A percentile compares a stretch with the other conserved stretches of the same genome.
phyloP scores from a whole-genome alignment of 2,329 filamentous ascomycete species.

The Niveomyces coronatus region DNA sequence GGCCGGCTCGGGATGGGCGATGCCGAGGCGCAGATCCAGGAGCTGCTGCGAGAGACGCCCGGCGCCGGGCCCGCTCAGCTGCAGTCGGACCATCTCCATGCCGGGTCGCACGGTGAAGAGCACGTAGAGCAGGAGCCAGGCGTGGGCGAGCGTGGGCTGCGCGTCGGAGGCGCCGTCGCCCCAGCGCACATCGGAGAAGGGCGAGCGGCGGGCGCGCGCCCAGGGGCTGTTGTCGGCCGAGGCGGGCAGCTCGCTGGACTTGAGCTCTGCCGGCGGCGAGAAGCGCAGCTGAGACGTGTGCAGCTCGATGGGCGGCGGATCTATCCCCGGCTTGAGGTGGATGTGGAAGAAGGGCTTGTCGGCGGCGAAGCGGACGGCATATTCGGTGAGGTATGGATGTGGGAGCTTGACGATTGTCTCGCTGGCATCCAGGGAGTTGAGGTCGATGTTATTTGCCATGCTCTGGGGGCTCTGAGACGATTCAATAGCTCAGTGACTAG shows the following conservation, averaged over 20 bases:
- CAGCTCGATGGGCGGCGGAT: slow-evolving; percentile 20
- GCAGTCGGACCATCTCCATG: slow-evolving; percentile 39
- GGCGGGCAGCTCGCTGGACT: slow-evolving; percentile 37
- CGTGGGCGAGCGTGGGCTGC: slow-evolving; percentile 38
- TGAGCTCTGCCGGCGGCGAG: slow-evolving; percentile 35
- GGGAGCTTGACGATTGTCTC: slow-evolving; percentile 37
- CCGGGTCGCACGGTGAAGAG: slow-evolving; percentile 39
- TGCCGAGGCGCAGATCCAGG: slow-evolving; percentile 36
- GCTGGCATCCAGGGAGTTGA: slow-evolving; percentile 20
- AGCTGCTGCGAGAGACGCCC: slow-evolving; percentile 29
- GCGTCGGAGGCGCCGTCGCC: slow-evolving; percentile 20
- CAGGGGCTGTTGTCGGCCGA: slow-evolving; percentile 45
- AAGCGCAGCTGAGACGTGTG: slow-evolving; percentile 30
- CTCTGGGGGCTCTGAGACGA: too few relatives aligned
- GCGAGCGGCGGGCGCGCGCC: slow-evolving; percentile 45
- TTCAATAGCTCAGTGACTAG: too few relatives aligned
- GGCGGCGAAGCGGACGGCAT: slow-evolving; percentile 25
- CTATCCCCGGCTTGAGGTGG: slow-evolving; percentile 18
- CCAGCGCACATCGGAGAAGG: slow-evolving; percentile 36
- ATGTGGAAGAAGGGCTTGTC: slow-evolving; percentile 27
- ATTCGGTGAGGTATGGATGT: slow-evolving; percentile 38
- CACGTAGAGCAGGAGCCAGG: slow-evolving; percentile 43
- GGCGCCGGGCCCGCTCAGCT: slow-evolving; percentile 29
- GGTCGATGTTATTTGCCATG: slow-evolving; percentile 18
- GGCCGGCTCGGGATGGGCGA: slow-evolving; percentile 34